Evolutionary conservation across 2,329 filamentous ascomycete genomes (phyloP), one percentile per base, ranked within the genome.

Genomic region (Lecanosticta acicola): DNA sequence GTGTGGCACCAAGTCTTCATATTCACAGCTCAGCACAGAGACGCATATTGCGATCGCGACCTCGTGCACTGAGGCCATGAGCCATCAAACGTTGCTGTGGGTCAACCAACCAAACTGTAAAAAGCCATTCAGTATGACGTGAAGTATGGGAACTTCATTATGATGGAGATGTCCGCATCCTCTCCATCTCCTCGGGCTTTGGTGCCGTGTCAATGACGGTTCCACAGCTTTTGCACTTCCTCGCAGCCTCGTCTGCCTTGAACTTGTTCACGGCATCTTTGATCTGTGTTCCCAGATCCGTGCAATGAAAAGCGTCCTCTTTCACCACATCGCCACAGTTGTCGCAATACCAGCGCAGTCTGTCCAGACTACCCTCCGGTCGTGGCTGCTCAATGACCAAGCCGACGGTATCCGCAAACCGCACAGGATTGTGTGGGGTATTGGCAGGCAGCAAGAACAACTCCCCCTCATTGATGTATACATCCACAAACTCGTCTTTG

Each of bases 351-450:
- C 90, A 97, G 53, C 88, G 75, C 78, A 97, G 78, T 45, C 78
- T 77, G 73, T 97, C 91, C 46, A 90, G 55, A 20, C 80, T 81
- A 3, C 69, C 80, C 32, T 76, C 70, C 0, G 87, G 86, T 9
- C 93, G 76, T 33, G 80, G 79, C 74, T 94, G 87, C 74, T 97
- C 91, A 48, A 97, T 74, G 26, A 97, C 91, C 40, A 97, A 76
- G 24, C 91, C 91, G n/a, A 97, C 88, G 0, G 91, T 96, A 69
- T 94, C 75, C 61, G 85, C 85, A 69, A 96, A 97, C 48, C 91
- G 81, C 26, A 97, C 87, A 0, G 93, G 91, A 68, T 94, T 96
- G 71, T 97, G 91, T 19, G 91, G 91, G n/a, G 85, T 93, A 68
- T 95, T 90, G n/a, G 83, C 79, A 0, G 91, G 91, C 1, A 98